phyloP scores from a whole-genome alignment of 805 yeast genomes.

The Candida sphagnicola region DNA sequence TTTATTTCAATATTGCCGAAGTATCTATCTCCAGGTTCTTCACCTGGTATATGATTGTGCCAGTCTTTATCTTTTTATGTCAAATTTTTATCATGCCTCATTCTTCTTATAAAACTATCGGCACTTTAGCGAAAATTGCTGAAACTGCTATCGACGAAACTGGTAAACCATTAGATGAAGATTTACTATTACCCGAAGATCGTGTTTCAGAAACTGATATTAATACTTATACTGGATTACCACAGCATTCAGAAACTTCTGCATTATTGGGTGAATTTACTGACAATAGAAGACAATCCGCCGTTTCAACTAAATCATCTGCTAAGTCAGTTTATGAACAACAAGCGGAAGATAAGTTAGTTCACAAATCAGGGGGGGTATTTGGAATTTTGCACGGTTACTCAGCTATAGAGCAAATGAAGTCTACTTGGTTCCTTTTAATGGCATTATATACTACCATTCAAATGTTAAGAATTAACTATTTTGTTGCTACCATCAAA shows the following conservation, averaged over 20 bases:
- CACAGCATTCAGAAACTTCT: conserved; percentile 41
- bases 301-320: conserved; percentile 27
- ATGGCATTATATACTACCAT: conserved; percentile 78
- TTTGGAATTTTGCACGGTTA: conserved; percentile 78
- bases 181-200: conserved; percentile 30
- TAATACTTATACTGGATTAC: conserved; percentile 3
- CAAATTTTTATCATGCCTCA: conserved; percentile 79
- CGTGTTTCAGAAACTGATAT: conserved; percentile 25
- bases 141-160: conserved; percentile 73
- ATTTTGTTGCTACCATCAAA: conserved; percentile 84
- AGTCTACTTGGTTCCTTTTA: conserved; percentile 70
- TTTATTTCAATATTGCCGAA: conserved; percentile 44
- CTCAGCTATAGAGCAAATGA: conserved; percentile 45
- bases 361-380: conserved; percentile 56
- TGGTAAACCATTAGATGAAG: conserved; percentile 53
- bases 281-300: conserved; percentile 27
- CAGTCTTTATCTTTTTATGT: conserved; percentile 69
- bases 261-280: conserved; percentile 19
- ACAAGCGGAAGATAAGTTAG: conserved; percentile 55
- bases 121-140: conserved; percentile 60
- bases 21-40: conserved; percentile 60
- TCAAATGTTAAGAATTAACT: conserved; percentile 89
- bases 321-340: conserved; percentile 62
- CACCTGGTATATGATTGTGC: conserved; percentile 64
- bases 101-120: conserved; percentile 69